Conservation (phyloP, 805 yeast genomes). For the Kluyveromyces siamensis region DNA sequence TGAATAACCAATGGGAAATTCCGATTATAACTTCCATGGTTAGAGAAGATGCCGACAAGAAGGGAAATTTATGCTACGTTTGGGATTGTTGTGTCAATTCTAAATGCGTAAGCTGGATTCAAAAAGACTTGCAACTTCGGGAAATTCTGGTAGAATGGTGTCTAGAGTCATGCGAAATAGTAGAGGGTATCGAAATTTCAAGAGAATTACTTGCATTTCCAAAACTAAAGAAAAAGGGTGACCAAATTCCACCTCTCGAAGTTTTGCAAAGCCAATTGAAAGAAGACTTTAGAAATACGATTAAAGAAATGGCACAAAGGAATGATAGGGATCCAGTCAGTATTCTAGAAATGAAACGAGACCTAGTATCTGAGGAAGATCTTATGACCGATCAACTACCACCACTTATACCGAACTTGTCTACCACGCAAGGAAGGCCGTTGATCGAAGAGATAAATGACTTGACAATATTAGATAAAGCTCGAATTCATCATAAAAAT, state of each 20-base stretch:
- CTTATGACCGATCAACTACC: constrained; percentile 18
- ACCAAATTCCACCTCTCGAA: constrained; percentile 34
- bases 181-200: constrained; percentile 42
- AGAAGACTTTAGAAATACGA: constrained; percentile 30
- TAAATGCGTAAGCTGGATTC: constrained; percentile 52
- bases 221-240: constrained; percentile 65
- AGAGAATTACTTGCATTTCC: constrained; percentile 57
- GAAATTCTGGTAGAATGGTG: constrained; percentile 76
- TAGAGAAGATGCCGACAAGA: constrained; percentile 53
- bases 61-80: constrained; percentile 54
- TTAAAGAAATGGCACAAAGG: constrained; percentile 22
- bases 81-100: constrained; percentile 75
- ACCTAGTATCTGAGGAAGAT: constrained; percentile 15
- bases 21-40: constrained; percentile 66
- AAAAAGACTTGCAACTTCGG: constrained; percentile 47
- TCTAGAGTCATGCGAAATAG: constrained; percentile 64
- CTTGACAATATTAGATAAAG: constrained; percentile 8
- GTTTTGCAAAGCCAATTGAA: constrained; percentile 38
- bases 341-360: constrained; percentile 34
- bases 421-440: constrained; percentile 25
- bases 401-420: constrained; percentile 19
- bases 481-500: background rate
- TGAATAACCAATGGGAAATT: constrained; percentile 73
- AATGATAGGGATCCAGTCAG: constrained; percentile 35
- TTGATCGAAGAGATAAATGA: constrained; percentile 48